A percentile compares a stretch with the other conserved stretches of the same genome.
Evolutionary conservation across 352 stramenopile genomes (phyloP).

Genomic region (Globisporangium takayamanum): DNA sequence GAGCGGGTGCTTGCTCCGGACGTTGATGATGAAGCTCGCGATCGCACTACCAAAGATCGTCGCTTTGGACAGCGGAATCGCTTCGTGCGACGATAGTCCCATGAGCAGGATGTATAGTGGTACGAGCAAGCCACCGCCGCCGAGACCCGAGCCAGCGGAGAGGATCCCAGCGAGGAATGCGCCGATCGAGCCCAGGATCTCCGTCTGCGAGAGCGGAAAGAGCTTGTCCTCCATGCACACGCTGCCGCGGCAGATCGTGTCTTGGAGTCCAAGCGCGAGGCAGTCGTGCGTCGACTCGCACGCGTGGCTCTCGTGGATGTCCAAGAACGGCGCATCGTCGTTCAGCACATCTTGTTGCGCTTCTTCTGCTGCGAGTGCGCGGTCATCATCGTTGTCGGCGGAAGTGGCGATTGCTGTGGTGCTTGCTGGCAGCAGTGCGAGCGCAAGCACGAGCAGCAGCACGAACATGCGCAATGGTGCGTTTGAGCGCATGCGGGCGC

Average conservation of each 20-base stretch:
- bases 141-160: constrained; percentile 59
- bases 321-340: constrained; percentile 12
- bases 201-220: constrained; percentile 47
- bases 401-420: not conserved
- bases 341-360: constrained; percentile 10
- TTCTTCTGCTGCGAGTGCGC: constrained; percentile 4
- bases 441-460: not conserved
- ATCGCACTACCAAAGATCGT: constrained; percentile 81
- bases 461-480: not conserved
- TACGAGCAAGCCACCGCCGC: constrained; percentile 70
- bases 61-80: constrained; percentile 76
- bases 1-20: constrained; percentile 56
- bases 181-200: constrained; percentile 56
- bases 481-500: not conserved
- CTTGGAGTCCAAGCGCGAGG: constrained; percentile 25
- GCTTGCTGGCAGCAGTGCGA: not conserved
- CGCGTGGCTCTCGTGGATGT: constrained; percentile 13
- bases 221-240: constrained; percentile 46
- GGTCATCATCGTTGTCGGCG: not conserved
- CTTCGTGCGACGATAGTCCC: constrained; percentile 66
- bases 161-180: constrained; percentile 60
- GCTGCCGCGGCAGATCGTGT: constrained; percentile 37
- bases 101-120: constrained; percentile 77
- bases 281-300: constrained; percentile 53
- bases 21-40: constrained; percentile 68